Base-by-base conservation (phyloP, 2,329 filamentous ascomycete genomes). In the Beauveria medogensis region DNA sequence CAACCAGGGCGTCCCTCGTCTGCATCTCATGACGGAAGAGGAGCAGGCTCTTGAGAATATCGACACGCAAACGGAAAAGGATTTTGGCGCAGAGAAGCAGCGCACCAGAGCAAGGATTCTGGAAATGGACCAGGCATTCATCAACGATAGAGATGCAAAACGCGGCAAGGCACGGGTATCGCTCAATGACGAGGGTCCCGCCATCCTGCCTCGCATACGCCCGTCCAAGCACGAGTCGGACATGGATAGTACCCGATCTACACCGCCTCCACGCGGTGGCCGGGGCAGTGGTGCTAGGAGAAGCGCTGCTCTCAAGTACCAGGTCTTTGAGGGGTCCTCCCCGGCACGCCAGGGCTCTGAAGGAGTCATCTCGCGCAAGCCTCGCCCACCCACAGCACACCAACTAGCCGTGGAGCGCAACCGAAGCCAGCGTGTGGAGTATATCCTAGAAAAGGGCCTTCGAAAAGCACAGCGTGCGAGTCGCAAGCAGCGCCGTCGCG, bases 351-450 rank as follows among this genome's bases (percentile, higher is more conserved):
- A 81, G 20, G 73, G 80, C 22, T 77, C 82, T 16, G 85, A 86
- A 61, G 78, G 79, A 16, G 78, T 82, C n/a, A 75, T 80, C 43
- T 77, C 79, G 22, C 77, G 83, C 61, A 87, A 91, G 69, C 85
- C 87, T 9, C 82, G 90, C 1, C 90, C 90, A 3, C 83, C 91
- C 0, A 94, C 90, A 0, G 88, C 89, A 41, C 90, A 94, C 72
- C 90, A 94, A 73, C 78, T 92, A 44, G 90, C 90, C 0, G 88
- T 94, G 1, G 89, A 92, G 71, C 83, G 87, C 60, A 92, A 92
- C 72, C 81, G 90, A 20, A 88, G 85, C 63, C 85, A 90, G 68
- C 85, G 90, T 6, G 90, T 93, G n/a, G 88, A 92, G 68, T 88
- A 92, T 67, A 90, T 91, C 56, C 82, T 94, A 18, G 87, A 91